phyloP scores from a whole-genome alignment of 257 asterid species.

The Solanum paucissectum region DNA sequence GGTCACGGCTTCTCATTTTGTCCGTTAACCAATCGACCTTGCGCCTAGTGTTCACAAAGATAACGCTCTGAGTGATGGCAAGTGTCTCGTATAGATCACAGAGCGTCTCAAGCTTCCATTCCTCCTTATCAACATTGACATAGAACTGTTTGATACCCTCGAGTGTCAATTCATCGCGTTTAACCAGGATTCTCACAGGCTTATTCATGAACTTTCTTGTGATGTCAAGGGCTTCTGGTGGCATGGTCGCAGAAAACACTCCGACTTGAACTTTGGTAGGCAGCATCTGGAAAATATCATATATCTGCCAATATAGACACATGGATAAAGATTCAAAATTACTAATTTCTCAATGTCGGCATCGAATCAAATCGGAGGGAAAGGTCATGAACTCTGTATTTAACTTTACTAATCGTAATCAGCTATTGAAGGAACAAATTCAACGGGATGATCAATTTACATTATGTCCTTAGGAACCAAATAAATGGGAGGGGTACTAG shows the following conservation, averaged over 20 bases:
- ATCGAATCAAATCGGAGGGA: neutral
- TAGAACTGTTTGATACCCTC: conserved; percentile 75
- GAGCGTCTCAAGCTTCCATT: conserved; percentile 67
- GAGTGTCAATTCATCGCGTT: conserved; percentile 69
- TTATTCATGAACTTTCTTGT: conserved; percentile 71
- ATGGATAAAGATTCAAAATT: neutral
- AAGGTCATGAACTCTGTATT: neutral
- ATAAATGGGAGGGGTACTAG: neutral
- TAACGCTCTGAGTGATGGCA: conserved; percentile 69
- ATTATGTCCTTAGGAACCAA: neutral
- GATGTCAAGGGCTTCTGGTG: conserved; percentile 79
- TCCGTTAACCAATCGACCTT: conserved; percentile 85
- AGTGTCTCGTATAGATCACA: conserved; percentile 72
- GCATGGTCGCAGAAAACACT: conserved; percentile 73
- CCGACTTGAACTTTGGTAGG: conserved; percentile 73
- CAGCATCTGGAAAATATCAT: conserved; percentile 65
- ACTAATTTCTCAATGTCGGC: neutral
- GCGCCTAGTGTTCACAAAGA: conserved; percentile 68
- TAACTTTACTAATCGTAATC: neutral
- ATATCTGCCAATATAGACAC: conserved; percentile 31
- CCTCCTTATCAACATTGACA: conserved; percentile 69
- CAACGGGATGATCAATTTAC: neutral
- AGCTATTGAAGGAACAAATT: neutral
- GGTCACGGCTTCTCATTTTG: conserved; percentile 62
- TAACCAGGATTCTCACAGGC: conserved; percentile 66